phyloP scores from a whole-genome alignment of 345 rosid genomes.

The rapeseed (Brassica napus) region DNA sequence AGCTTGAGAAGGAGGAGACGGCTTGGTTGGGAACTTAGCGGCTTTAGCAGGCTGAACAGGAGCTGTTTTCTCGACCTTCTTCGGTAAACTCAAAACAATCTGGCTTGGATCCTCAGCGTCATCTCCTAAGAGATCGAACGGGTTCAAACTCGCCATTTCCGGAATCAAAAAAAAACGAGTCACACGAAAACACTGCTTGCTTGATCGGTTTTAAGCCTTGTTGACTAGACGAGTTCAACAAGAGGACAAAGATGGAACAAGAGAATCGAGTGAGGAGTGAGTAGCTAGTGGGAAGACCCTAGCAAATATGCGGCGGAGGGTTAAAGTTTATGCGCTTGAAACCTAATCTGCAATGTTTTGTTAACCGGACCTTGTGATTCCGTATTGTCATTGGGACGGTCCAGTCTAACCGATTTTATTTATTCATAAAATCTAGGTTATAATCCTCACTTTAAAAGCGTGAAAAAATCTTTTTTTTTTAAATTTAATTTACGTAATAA shows the following conservation, averaged over 20 bases:
- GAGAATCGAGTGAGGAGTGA: neutral
- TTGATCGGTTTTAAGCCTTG: neutral
- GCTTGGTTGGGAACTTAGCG: constrained; percentile 75
- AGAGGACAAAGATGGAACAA: neutral
- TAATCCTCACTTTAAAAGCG: too few relatives aligned
- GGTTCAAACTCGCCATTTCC: constrained; percentile 78
- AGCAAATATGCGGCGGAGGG: neutral
- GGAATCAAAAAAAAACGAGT: neutral
- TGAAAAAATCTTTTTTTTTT: too few relatives aligned
- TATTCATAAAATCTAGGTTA: too few relatives aligned
- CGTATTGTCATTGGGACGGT: neutral
- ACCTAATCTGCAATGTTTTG: neutral
- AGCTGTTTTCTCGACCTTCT: constrained; percentile 43
- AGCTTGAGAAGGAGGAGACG: constrained; percentile 74
- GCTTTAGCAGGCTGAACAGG: constrained; percentile 45
- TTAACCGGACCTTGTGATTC: neutral
- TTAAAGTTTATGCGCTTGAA: neutral
- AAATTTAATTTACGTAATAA: too few relatives aligned
- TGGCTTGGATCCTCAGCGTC: constrained; percentile 70
- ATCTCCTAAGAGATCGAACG: constrained; percentile 75
- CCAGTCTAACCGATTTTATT: neutral
- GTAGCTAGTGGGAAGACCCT: neutral
- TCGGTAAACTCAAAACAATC: constrained; percentile 55
- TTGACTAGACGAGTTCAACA: constrained; percentile 31
- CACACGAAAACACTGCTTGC: neutral